Conservation (phyloP, 306 rosid genomes). For the Cicer chorassanicum region DNA sequence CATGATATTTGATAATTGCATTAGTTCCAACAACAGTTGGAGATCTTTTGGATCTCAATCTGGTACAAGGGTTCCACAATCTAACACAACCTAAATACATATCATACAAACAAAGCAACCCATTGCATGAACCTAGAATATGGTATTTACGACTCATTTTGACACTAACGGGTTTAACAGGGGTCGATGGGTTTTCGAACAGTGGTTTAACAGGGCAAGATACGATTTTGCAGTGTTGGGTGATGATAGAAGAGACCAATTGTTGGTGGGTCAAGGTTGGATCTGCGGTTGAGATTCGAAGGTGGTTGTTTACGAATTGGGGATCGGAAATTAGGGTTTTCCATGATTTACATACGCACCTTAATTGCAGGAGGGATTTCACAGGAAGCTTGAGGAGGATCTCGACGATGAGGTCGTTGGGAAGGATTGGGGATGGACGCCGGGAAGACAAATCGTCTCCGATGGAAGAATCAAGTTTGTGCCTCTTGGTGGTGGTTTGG, state of each 20-base stretch:
- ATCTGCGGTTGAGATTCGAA: neutral
- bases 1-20: neutral
- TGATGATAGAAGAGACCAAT: neutral
- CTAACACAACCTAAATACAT: neutral
- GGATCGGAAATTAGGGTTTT: slow-evolving; percentile 35
- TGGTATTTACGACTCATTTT: neutral
- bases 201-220: neutral
- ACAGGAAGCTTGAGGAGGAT: slow-evolving; percentile 35
- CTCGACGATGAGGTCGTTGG: slow-evolving; percentile 19
- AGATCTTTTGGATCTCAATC: neutral
- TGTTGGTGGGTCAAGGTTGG: neutral
- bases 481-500: neutral
- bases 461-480: neutral
- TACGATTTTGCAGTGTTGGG: neutral
- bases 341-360: slow-evolving; percentile 41
- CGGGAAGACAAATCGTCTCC: neutral
- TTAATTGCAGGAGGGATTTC: neutral
- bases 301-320: slow-evolving; percentile 34
- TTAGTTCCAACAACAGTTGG: neutral
- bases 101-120: slow-evolving; percentile 30
- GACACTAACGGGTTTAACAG: neutral
- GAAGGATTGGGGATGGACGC: neutral
- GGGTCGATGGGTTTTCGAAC: neutral
- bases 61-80: slow-evolving; percentile 42
- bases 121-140: slow-evolving; percentile 40